phyloP scores from a whole-genome alignment of 2,329 filamentous ascomycete genomes.

The Bertia moriformis region DNA sequence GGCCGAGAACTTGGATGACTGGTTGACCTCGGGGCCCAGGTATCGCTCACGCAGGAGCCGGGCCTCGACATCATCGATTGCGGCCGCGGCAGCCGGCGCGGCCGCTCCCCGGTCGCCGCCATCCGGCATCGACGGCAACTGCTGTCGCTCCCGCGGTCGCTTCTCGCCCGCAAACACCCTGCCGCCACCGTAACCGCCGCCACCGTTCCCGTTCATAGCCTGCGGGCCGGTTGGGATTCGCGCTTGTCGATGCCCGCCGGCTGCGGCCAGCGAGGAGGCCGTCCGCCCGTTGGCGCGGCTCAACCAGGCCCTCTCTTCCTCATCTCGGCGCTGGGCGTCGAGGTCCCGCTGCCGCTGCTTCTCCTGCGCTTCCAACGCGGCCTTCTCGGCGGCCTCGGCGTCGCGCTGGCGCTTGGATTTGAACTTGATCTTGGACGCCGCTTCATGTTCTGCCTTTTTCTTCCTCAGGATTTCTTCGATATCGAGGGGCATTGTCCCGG shows the following conservation, averaged over 20 bases:
- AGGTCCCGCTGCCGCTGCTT: conserved; percentile 22
- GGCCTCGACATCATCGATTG: conserved; percentile 58
- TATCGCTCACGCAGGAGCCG: conserved; percentile 68
- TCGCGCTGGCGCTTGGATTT: conserved; percentile 65
- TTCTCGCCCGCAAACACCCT: too few relatives aligned
- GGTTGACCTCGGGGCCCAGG: conserved; percentile 78
- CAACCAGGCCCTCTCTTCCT: too few relatives aligned
- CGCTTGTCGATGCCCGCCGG: too few relatives aligned
- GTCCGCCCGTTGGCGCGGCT: too few relatives aligned
- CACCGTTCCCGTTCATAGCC: too few relatives aligned
- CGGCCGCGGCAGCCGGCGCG: conserved; percentile 29
- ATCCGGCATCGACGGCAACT: too few relatives aligned
- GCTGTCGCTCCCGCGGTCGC: too few relatives aligned
- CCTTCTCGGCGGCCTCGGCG: conserved; percentile 22
- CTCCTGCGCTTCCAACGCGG: conserved; percentile 20
- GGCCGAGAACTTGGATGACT: conserved; percentile 72
- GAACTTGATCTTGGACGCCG: conserved; percentile 76
- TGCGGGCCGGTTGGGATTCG: too few relatives aligned
- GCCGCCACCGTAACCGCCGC: too few relatives aligned
- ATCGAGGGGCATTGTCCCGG: conserved; percentile 47
- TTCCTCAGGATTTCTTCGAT: conserved; percentile 74
- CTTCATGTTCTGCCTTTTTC: conserved; percentile 74
- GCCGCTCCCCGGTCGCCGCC: conserved; percentile 18
- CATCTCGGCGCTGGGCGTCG: too few relatives aligned
- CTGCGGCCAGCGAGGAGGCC: too few relatives aligned